Base-by-base conservation (phyloP, 176 grass and related monocot genomes). In the Oryza glumipatula region DNA sequence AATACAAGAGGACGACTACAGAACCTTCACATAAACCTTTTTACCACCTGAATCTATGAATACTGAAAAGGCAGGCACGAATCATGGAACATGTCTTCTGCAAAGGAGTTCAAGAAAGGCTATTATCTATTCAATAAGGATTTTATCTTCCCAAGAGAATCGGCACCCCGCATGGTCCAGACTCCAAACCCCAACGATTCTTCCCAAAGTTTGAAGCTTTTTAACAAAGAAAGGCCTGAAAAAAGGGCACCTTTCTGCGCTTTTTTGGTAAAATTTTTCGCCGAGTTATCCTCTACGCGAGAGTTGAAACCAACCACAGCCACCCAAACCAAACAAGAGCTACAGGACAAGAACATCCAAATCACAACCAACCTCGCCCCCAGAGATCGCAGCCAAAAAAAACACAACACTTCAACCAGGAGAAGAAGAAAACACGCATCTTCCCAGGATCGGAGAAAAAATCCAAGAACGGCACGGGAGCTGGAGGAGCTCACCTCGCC, bases 401-500 rank as follows among this genome's bases (percentile, higher is more conserved):
- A 76, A 41, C 30, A 9, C 28, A 21, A 1, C 17, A 63, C n/a
- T 63, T 63, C 58, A 32, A 58, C 54, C 5, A 16, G 14, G 15
- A 19, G 19, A 60, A 9, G 7, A 4, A 10, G 21, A 8, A 41
- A 56, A 17, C 41, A 1, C 1, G 22, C 73, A 15, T 23, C 58
- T 23, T 67, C 14, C 33, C 78, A 74, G 60, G 68, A 78, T 78
- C 52, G 17, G 43, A 58, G 70, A 49, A 41, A 39, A 14, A 52
- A 39, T 24, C 19, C 79, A 10, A n/a, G 49, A 12, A 23, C 26
- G 52, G 7, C 63, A 8, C 6, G 30, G 16, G 73, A 16, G 14
- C 32, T 17, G 51, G 66, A 85, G 51, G 66, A 85, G 83, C 75
- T 87, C 84, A 90, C 86, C 86, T 82, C 80, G 28, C 44, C 69